Conservation (phyloP, 2,329 filamentous ascomycete species). For the Aspergillus pseudoviridinutans region DNA sequence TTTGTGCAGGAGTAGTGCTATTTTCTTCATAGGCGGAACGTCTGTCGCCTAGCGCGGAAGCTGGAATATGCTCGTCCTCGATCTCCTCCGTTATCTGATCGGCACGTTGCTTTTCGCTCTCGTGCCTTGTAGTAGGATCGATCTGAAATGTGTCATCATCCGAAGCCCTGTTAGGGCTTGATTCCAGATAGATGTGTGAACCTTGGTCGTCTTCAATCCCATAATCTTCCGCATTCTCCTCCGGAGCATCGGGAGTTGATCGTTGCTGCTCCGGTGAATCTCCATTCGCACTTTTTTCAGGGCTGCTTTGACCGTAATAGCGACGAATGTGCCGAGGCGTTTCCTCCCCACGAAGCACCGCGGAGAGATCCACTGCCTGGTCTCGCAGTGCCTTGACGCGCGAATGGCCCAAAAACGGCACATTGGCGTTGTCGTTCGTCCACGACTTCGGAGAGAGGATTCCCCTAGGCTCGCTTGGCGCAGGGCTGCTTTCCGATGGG, state of each 20-base stretch:
- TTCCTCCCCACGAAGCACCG: conserved; percentile 27
- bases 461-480: conserved; percentile 16
- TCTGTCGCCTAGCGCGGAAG: conserved; percentile 13
- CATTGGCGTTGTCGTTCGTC: conserved; percentile 23
- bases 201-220: conserved; percentile 17
- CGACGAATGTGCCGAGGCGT: conserved; percentile 36
- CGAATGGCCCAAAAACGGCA: conserved; percentile 28
- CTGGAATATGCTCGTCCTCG: conserved; percentile 9
- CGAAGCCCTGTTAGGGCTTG: conserved; percentile 20
- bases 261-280: conserved; percentile 11
- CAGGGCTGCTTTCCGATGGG: conserved; percentile 28
- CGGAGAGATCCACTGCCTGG: conserved; percentile 32
- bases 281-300: conserved; percentile 19
- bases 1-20: conserved; percentile 20
- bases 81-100: conserved; percentile 7
- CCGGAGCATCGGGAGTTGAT: conserved; percentile 11
- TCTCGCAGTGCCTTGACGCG: conserved; percentile 32
- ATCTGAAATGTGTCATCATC: conserved; percentile 22
- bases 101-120: conserved; percentile 14
- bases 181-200: conserved; percentile 21
- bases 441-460: conserved; percentile 29
- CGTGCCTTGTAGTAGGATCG: conserved; percentile 20
- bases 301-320: conserved; percentile 33
- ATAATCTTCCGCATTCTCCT: conserved; percentile 14
- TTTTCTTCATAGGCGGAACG: conserved; percentile 11